These are phyloP conservation scores for Boletus smithii DNA, from an alignment of 1,284 basidiomycete genomes.

Conservation along the genomic window DNA sequence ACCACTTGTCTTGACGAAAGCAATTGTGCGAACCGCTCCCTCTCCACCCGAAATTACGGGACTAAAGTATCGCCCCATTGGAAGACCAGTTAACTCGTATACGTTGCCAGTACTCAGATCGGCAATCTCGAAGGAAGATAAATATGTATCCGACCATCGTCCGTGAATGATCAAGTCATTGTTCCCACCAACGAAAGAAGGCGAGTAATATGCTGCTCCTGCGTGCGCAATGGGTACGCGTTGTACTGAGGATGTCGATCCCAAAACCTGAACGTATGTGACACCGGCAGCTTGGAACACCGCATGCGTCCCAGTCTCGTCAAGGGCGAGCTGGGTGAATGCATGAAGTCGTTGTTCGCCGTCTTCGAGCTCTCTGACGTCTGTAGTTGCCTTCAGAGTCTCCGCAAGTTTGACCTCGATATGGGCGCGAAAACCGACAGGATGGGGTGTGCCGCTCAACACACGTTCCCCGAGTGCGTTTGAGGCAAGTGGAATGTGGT, in stretches of 20 bases:
- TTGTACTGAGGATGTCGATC: conserved; percentile 21
- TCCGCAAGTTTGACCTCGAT: conserved; percentile 62
- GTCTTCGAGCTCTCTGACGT: conserved; percentile 53
- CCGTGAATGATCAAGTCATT: conserved; percentile 55
- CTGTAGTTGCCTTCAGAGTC: conserved; percentile 46
- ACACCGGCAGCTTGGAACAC: conserved; percentile 65
- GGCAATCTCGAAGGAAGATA: conserved; percentile 63
- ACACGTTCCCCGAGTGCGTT: conserved; percentile 47
- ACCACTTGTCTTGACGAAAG: conserved; percentile 60
- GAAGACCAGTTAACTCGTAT: conserved; percentile 52
- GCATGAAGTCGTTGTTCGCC: conserved; percentile 54
- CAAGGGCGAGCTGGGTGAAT: conserved; percentile 57
- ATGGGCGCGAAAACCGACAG: conserved; percentile 57
- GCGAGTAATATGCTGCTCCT: conserved; percentile 60
- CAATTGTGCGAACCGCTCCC: conserved; percentile 47
- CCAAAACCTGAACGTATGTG: conserved; percentile 55
- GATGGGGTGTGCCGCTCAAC: conserved; percentile 46
- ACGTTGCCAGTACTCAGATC: conserved; percentile 45
- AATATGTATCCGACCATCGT: conserved; percentile 62
- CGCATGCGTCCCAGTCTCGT: conserved; percentile 49
- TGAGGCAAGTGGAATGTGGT: conserved; percentile 50
- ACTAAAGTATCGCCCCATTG: conserved; percentile 61
- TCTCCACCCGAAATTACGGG: conserved; percentile 47
- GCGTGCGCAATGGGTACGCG: conserved; percentile 48
- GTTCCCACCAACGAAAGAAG: conserved; percentile 54